A percentile compares a stretch with the other conserved stretches of the same genome.
Conservation (phyloP, 1,284 basidiomycete species). For the Cerrena zonata region DNA sequence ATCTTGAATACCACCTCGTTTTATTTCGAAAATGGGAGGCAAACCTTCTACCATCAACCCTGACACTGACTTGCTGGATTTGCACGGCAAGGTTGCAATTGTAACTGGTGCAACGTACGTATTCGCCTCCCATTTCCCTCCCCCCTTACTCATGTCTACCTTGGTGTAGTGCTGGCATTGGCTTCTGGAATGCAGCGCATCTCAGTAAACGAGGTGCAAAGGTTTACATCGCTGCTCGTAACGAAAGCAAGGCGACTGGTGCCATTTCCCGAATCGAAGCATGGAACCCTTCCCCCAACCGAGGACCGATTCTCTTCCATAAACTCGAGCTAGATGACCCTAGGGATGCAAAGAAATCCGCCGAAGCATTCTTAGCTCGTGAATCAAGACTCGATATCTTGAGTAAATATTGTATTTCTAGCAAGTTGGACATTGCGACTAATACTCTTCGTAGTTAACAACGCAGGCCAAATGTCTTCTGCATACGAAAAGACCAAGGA, state of each 20-base stretch:
- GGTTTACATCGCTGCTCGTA: conserved; percentile 15
- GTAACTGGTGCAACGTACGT: conserved; percentile 40
- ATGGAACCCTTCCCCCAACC: neutral
- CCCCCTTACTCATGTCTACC: neutral
- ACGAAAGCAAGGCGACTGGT: conserved; percentile 9
- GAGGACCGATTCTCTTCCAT: neutral
- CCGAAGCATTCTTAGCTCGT: conserved; percentile 20
- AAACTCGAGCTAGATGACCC: conserved; percentile 8
- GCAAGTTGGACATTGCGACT: neutral
- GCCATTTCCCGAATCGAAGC: conserved; percentile 3
- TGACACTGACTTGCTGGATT: conserved; percentile 28
- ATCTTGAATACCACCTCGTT: neutral
- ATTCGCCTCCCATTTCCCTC: neutral
- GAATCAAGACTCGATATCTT: conserved; percentile 23
- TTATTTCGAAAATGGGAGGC: neutral
- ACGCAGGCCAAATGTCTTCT: conserved; percentile 40
- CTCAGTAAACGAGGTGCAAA: conserved; percentile 13
- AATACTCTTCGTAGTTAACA: conserved; percentile 35
- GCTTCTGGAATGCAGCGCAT: conserved; percentile 9
- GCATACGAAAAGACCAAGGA: conserved; percentile 27
- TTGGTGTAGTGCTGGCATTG: conserved; percentile 1
- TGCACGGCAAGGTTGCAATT: conserved; percentile 35
- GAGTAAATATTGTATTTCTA: neutral
- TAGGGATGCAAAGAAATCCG: conserved; percentile 15
- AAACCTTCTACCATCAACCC: conserved; percentile 19